These are phyloP conservation scores for Phytophthora pini DNA, from an alignment of 352 stramenopile species.

Conservation along the genomic window DNA sequence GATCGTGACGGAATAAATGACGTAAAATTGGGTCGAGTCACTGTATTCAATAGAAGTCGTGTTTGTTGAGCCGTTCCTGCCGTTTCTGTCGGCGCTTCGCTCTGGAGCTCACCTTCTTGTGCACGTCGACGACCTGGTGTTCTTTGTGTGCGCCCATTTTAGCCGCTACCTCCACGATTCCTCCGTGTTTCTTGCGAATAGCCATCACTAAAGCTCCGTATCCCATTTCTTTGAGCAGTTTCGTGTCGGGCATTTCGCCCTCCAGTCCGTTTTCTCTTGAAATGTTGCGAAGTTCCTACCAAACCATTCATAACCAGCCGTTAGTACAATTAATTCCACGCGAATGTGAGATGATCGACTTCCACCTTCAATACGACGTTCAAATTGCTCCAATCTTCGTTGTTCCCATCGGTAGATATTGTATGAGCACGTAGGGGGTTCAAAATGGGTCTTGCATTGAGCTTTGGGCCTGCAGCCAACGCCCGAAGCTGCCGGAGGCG, in stretches of 20 bases:
- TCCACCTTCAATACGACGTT: slow-evolving; percentile 70
- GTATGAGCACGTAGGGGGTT: not conserved
- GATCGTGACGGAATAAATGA: slow-evolving; percentile 24
- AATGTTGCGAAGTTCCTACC: slow-evolving; percentile 71
- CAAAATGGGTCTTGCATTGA: not conserved
- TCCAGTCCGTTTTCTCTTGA: slow-evolving; percentile 51
- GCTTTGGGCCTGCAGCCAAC: slow-evolving; percentile 4
- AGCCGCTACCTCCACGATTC: slow-evolving; percentile 62
- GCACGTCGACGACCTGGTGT: slow-evolving; percentile 51
- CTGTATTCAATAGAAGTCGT: slow-evolving; percentile 73
- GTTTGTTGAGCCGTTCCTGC: slow-evolving; percentile 54
- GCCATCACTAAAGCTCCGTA: slow-evolving; percentile 67
- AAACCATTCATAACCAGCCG: slow-evolving; percentile 4
- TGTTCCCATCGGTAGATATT: slow-evolving; percentile 16
- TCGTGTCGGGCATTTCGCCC: slow-evolving; percentile 64
- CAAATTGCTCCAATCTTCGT: slow-evolving; percentile 63
- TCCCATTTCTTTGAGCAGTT: slow-evolving; percentile 72
- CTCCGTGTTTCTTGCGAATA: slow-evolving; percentile 87
- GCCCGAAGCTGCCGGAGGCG: slow-evolving; percentile 21
- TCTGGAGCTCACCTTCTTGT: slow-evolving; percentile 73
- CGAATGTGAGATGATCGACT: slow-evolving; percentile 8
- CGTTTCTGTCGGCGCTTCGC: slow-evolving; percentile 72
- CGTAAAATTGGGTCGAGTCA: slow-evolving; percentile 8
- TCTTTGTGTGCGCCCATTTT: slow-evolving; percentile 61
- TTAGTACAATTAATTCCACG: not conserved